Base-by-base conservation (phyloP, 371 early-diverging fungal genomes). In the Blastocladiella emersonii region DNA sequence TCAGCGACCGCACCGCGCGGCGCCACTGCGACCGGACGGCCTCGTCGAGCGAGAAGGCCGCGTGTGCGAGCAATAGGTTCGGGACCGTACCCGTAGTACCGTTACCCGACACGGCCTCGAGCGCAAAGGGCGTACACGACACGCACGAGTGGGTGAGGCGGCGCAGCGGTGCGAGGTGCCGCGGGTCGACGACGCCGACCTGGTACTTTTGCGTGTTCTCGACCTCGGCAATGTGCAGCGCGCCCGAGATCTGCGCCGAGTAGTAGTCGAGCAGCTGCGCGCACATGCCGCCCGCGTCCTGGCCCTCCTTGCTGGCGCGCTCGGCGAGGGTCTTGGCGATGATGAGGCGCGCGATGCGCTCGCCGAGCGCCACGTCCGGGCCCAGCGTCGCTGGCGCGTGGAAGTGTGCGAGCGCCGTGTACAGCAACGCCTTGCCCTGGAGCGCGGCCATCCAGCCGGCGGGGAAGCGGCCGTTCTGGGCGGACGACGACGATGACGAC, bases 361-460 rank as follows among this genome's bases (percentile, higher is more conserved):
- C 36, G 25, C 59, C 59, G 23, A 59, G 10, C 25, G 36, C 3
- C 13, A 37, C 36, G 1, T 32, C 59, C 13, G 41, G 25, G 13
- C 37, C 37, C 30, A 56, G 37, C 15, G 59, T 12, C 10, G 7
- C 1, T 34, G 59, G 59, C 3, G 59, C 34, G 62, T 80, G 79
- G 64, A 74, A 76, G 64, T 79, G 78, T 2, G 81, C 79, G 39
- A 79, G 70, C 5, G 77, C 75, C 35, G 57, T 62, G 59, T 71
- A 78, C 37, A 80, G 44, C 25, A 62, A 45, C 15, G 56, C 39
- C 61, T 80, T 80, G n/a, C 73, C 60, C 34, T 68, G 71, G 53
- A 76, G 59, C 21, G 66, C 64, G 0, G 70, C 21, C 0, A 63
- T 35, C 74, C 75, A 74, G 15, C 8, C n/a, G 69, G 8, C 8